Evolutionary conservation across 495 filamentous ascomycete genomes (phyloP).

Genomic region (Penicillium simplicissimum): DNA sequence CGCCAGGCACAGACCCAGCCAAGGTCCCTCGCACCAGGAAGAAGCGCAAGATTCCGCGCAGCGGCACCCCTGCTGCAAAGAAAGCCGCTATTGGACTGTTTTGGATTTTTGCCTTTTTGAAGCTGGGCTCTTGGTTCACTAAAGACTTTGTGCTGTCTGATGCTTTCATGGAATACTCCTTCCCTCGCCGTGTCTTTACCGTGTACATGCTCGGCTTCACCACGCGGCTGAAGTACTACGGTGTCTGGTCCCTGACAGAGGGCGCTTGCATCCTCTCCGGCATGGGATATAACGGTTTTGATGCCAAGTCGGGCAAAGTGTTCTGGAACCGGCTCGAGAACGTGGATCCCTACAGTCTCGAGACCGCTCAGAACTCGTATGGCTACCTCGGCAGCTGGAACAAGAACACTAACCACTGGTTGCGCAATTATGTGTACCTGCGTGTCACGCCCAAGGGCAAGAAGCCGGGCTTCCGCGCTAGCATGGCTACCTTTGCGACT

Average conservation of each 20-base stretch:
- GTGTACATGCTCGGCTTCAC: slow-evolving; percentile 82
- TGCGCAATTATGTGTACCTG: slow-evolving; percentile 93
- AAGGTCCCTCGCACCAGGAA: slow-evolving; percentile 83
- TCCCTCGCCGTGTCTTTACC: slow-evolving; percentile 70
- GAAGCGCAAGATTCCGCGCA: slow-evolving; percentile 93
- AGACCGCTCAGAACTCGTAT: slow-evolving; percentile 86
- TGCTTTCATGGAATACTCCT: slow-evolving; percentile 61
- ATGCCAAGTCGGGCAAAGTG: slow-evolving; percentile 75
- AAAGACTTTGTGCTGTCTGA: slow-evolving; percentile 59
- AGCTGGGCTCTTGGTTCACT: slow-evolving; percentile 68
- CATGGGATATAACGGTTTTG: slow-evolving; percentile 91
- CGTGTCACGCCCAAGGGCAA: slow-evolving; percentile 93
- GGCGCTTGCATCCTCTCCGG: slow-evolving; percentile 93
- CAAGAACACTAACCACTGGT: slow-evolving; percentile 97
- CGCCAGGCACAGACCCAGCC: slow-evolving; percentile 71
- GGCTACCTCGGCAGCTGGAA: slow-evolving; percentile 93
- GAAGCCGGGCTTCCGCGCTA: slow-evolving; percentile 95
- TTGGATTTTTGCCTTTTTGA: slow-evolving; percentile 81
- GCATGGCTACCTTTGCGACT: slow-evolving; percentile 89
- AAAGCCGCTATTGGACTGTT: slow-evolving; percentile 70
- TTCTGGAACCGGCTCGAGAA: slow-evolving; percentile 90
- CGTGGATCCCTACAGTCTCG: slow-evolving; percentile 77
- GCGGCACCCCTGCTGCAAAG: slow-evolving; percentile 77
- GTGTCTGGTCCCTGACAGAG: slow-evolving; percentile 90
- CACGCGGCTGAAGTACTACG: slow-evolving; percentile 88